Conservation (phyloP, 805 yeast genomes). For the Metschnikowia hibisci region DNA sequence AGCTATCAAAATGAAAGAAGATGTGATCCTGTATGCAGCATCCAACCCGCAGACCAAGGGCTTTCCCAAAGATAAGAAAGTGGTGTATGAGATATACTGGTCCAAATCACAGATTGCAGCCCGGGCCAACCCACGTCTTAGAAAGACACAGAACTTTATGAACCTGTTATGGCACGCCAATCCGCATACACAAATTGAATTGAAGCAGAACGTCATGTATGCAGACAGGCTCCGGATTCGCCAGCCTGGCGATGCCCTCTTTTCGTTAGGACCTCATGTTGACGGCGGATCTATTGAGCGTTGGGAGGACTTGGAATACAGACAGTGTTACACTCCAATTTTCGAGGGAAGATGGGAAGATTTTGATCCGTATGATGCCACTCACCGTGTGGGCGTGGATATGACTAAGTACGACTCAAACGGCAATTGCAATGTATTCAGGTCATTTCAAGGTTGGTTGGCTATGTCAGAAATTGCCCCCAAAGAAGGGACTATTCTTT, state of each 20-base stretch:
- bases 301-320: slow-evolving; percentile 42
- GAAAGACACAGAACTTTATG: slow-evolving; percentile 24
- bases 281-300: slow-evolving; percentile 44
- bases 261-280: slow-evolving; percentile 35
- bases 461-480: slow-evolving; percentile 32
- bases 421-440: slow-evolving; percentile 30
- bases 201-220: slow-evolving; percentile 32
- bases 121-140: slow-evolving; percentile 34
- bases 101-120: slow-evolving; percentile 36
- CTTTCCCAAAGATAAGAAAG: slow-evolving; percentile 9
- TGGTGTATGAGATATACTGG: slow-evolving; percentile 34
- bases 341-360: slow-evolving; percentile 41
- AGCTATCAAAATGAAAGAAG: slow-evolving; percentile 6
- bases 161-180: slow-evolving; percentile 28
- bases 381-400: slow-evolving; percentile 30
- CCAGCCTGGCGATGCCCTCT: slow-evolving; percentile 31
- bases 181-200: slow-evolving; percentile 23
- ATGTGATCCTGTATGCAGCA: slow-evolving; percentile 5
- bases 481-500: slow-evolving; percentile 38
- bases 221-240: slow-evolving; percentile 43
- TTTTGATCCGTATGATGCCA: slow-evolving; percentile 38
- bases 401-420: slow-evolving; percentile 29
- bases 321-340: slow-evolving; percentile 33
- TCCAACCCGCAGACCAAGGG: slow-evolving; percentile 11
- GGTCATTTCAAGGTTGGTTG: slow-evolving; percentile 46